Evolutionary conservation across 169 alveolate species (phyloP).

Genomic region (Babesia sp.): DNA sequence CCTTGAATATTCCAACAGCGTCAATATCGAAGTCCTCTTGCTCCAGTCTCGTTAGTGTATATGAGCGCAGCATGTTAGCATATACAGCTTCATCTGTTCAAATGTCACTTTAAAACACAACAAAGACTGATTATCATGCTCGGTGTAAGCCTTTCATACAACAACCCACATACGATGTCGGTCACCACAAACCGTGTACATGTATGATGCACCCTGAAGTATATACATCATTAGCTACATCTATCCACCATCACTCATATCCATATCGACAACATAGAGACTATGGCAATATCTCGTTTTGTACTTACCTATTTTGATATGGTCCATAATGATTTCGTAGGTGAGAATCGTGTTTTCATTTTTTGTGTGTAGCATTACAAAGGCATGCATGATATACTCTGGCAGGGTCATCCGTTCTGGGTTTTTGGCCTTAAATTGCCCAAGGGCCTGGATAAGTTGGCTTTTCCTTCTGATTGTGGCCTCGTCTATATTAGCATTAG

Average conservation of each 20-base stretch:
- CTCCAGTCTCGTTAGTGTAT: constrained; percentile 53
- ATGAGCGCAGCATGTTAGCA: constrained; percentile 25
- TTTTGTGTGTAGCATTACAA: constrained; percentile 38
- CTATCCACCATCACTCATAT: no score
- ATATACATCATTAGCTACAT: neutral
- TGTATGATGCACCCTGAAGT: neutral
- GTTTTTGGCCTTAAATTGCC: constrained; percentile 50
- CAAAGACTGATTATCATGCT: no score
- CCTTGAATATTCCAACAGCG: constrained; percentile 15
- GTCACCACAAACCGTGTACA: no score
- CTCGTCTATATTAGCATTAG: constrained; percentile 3
- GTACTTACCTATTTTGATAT: constrained; percentile 45
- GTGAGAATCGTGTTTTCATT: constrained; percentile 48
- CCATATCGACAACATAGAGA: no score
- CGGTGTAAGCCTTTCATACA: no score
- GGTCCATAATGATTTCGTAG: constrained; percentile 53
- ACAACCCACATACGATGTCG: no score
- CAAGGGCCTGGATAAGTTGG: constrained; percentile 29
- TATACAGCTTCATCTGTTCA: constrained; percentile 32
- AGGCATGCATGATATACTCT: constrained; percentile 61
- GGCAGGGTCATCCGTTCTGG: constrained; percentile 52
- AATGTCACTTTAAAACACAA: no score
- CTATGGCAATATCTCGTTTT: neutral
- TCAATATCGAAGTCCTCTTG: constrained; percentile 46
- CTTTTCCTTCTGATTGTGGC: constrained; percentile 31